Percentiles rank a stretch among this genome's conserved stretches.
Conservation (phyloP, 2,329 filamentous ascomycete species). For the Ceratocystis smalleyi region DNA sequence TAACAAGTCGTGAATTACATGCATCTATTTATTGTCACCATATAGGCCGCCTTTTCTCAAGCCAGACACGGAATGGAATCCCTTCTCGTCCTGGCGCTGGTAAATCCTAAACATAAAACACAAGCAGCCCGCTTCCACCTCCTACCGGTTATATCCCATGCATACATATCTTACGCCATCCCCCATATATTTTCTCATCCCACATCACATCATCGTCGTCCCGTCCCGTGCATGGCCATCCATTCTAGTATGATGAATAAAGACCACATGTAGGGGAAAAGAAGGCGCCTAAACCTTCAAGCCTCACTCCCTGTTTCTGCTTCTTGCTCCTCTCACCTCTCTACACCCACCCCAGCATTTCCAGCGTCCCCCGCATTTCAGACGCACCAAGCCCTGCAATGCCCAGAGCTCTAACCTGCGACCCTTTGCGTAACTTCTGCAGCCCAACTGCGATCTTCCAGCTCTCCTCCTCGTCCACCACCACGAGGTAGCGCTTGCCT, state of each 20-base stretch:
- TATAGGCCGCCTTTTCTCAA: no score
- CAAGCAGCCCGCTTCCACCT: no score
- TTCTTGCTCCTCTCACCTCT: neutral
- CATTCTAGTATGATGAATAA: neutral
- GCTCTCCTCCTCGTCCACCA: slow-evolving; percentile 47
- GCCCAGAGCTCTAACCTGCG: slow-evolving; percentile 43
- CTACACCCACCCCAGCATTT: slow-evolving; percentile 40
- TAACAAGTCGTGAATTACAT: no score
- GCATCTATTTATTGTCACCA: no score
- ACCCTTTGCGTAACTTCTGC: slow-evolving; percentile 43
- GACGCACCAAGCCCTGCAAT: slow-evolving; percentile 39
- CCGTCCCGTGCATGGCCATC: neutral
- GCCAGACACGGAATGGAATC: no score
- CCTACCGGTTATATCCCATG: no score
- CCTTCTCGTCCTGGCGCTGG: no score
- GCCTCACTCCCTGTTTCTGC: neutral
- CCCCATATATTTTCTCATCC: no score
- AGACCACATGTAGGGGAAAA: neutral
- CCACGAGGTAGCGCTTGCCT: slow-evolving; percentile 49
- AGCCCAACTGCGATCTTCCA: slow-evolving; percentile 53
- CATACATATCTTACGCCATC: no score
- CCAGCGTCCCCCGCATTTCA: slow-evolving; percentile 41
- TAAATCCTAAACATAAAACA: no score
- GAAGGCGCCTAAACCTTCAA: neutral
- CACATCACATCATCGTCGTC: neutral